A percentile compares a stretch with the other conserved stretches of the same genome.
Conservation (phyloP, 495 filamentous ascomycete genomes). For the Sporormia fimetaria region DNA sequence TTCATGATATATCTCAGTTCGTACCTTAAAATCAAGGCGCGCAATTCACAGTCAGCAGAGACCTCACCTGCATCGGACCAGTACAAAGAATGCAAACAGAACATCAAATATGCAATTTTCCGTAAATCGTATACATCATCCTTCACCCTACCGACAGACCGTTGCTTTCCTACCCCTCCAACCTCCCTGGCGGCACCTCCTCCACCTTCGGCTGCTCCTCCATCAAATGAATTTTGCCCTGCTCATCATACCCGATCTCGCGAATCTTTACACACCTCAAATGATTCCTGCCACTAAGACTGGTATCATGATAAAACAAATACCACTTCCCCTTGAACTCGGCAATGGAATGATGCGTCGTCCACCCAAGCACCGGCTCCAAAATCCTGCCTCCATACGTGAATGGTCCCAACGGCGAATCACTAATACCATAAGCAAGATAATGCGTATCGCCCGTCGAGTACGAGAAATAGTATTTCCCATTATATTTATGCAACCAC, state of each 20-base stretch:
- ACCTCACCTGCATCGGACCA: too few relatives aligned
- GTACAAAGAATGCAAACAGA: too few relatives aligned
- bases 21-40: too few relatives aligned
- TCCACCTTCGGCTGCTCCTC: conserved; percentile 24
- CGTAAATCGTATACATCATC: too few relatives aligned
- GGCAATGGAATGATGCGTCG: conserved; percentile 67
- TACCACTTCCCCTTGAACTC: conserved; percentile 60
- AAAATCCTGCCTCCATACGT: conserved; percentile 57
- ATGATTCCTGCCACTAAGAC: conserved; percentile 52
- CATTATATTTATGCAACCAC: conserved; percentile 58
- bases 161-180: too few relatives aligned
- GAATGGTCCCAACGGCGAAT: conserved; percentile 55
- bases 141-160: too few relatives aligned
- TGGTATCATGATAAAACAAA: conserved; percentile 62
- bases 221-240: conserved; percentile 43
- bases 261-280: conserved; percentile 56
- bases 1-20: too few relatives aligned
- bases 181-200: neutral
- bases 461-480: conserved; percentile 62
- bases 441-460: conserved; percentile 66
- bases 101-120: too few relatives aligned
- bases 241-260: conserved; percentile 58
- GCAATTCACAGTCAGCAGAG: too few relatives aligned
- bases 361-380: conserved; percentile 68
- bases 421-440: conserved; percentile 52